Evolutionary conservation across 1,284 basidiomycete genomes (phyloP), one percentile per base, ranked within the genome.

Genomic region (Pascua guehoae): DNA sequence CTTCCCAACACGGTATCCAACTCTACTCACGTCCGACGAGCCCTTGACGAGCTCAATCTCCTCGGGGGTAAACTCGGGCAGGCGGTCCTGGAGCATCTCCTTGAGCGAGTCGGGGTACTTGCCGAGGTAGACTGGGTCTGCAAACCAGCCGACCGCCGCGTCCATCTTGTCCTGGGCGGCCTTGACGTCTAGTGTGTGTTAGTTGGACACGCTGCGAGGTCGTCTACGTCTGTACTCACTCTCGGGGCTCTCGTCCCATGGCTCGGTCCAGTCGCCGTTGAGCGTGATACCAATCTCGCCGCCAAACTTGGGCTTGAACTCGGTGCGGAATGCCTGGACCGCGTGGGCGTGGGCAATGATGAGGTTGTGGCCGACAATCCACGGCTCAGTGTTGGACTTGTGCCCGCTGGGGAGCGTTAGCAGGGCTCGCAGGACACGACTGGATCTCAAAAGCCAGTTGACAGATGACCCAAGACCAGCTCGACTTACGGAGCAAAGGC

Each of bases 61-160:
- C 54, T 85, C 85, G 7, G 78, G 65, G 1, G 86, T 85, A 66
- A 88, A 87, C 17, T 78, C 74, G 8, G 87, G 86, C 15, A 90
- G 81, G 43, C 86, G 82, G 57, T 83, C 82, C 37, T 85, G 84
- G 39, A 87, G 78, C 68, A 85, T 81, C 58, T 81, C 73, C 49
- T 80, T 80, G 77, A 89, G 81, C 61, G 82, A 84, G 12, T 74
- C 75, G 18, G 88, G 87, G 75, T 88, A 88, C 60, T 82, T 73
- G 14, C 88, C 88, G 63, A 86, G 84, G 73, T 87, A 88, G 60
- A 88, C 84, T 11, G 87, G 86, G 69, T 88, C 86, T 79, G 71
- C 66, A 61, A 69, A 69, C 61, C 64, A 69, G 18, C 66, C 86
- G 51, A 88, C 81, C 12, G 85, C 83, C 39, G 83, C 78, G 64